phyloP scores from a whole-genome alignment of 768 basidiomycete genomes.

The Gymnopilus junonius region DNA sequence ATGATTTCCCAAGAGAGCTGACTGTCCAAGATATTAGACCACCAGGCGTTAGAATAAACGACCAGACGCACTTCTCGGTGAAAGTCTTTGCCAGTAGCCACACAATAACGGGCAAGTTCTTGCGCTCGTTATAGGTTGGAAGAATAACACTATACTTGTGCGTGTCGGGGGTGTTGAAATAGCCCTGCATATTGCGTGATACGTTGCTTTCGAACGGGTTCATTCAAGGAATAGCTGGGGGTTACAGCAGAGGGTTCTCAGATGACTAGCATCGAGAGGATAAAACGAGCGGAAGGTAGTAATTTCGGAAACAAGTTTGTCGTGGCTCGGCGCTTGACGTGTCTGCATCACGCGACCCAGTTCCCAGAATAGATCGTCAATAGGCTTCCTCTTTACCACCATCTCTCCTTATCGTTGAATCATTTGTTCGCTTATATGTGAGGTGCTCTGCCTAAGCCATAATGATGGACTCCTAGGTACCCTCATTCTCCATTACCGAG shows the following conservation, averaged over 20 bases:
- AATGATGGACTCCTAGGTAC: too few species aligned
- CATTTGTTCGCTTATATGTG: too few species aligned
- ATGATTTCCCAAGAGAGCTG: conserved; percentile 86
- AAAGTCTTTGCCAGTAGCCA: conserved; percentile 86
- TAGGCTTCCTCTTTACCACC: background rate
- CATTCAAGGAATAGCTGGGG: conserved; percentile 41
- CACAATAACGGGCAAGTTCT: conserved; percentile 86
- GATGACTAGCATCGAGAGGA: conserved; percentile 22
- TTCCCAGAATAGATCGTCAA: background rate
- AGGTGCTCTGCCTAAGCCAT: too few species aligned
- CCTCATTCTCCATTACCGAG: too few species aligned
- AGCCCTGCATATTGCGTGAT: conserved; percentile 70
- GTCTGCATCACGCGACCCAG: background rate
- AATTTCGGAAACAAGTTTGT: conserved; percentile 1
- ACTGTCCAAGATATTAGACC: conserved; percentile 38
- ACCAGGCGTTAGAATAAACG: conserved; percentile 7
- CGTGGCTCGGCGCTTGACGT: background rate
- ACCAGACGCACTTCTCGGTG: conserved; percentile 64
- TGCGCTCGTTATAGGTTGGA: conserved; percentile 93
- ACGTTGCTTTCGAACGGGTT: conserved; percentile 66
- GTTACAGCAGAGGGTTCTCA: conserved; percentile 14
- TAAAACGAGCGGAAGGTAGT: background rate
- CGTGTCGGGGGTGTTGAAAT: conserved; percentile 52
- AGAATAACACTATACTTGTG: conserved; percentile 92
- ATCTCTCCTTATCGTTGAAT: background rate